Conservation (phyloP, 768 basidiomycete species). For the Dioszegia hungarica region DNA sequence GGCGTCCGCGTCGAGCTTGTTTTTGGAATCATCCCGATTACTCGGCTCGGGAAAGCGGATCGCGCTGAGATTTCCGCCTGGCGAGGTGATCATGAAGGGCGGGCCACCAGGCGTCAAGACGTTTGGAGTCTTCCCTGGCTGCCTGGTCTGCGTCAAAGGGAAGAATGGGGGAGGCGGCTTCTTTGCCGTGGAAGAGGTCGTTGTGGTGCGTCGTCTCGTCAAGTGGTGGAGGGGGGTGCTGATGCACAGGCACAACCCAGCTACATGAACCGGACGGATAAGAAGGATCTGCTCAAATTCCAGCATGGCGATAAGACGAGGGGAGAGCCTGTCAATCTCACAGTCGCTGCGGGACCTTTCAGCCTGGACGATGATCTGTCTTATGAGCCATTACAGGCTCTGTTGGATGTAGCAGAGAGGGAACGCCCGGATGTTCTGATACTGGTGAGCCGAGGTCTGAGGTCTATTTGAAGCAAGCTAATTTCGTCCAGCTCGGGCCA, state of each 20-base stretch:
- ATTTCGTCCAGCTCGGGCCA: constrained; percentile 69
- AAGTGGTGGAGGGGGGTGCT: not conserved
- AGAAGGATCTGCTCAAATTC: constrained; percentile 52
- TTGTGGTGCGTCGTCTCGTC: constrained; percentile 59
- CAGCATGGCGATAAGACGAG: constrained; percentile 47
- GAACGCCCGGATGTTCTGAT: constrained; percentile 71
- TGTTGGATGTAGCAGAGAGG: constrained; percentile 61
- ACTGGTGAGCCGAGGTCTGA: constrained; percentile 55
- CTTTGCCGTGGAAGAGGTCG: constrained; percentile 75
- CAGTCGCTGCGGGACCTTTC: constrained; percentile 79
- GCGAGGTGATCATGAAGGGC: constrained; percentile 62
- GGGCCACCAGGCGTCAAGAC: constrained; percentile 60
- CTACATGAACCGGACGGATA: constrained; percentile 46
- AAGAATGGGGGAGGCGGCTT: constrained; percentile 84
- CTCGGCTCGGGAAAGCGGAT: constrained; percentile 60
- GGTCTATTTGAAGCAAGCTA: not conserved
- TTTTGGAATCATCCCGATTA: constrained; percentile 77
- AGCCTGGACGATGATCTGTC: constrained; percentile 70
- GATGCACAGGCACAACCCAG: constrained; percentile 61
- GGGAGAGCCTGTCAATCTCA: constrained; percentile 60
- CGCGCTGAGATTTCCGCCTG: constrained; percentile 64
- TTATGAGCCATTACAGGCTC: constrained; percentile 64
- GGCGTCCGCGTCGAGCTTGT: constrained; percentile 67
- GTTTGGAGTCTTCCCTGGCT: constrained; percentile 79
- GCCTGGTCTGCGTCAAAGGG: constrained; percentile 77